Evolutionary conservation across 805 yeast genomes (phyloP), one percentile per base, ranked within the genome.

Genomic region (Teunomyces stri): DNA sequence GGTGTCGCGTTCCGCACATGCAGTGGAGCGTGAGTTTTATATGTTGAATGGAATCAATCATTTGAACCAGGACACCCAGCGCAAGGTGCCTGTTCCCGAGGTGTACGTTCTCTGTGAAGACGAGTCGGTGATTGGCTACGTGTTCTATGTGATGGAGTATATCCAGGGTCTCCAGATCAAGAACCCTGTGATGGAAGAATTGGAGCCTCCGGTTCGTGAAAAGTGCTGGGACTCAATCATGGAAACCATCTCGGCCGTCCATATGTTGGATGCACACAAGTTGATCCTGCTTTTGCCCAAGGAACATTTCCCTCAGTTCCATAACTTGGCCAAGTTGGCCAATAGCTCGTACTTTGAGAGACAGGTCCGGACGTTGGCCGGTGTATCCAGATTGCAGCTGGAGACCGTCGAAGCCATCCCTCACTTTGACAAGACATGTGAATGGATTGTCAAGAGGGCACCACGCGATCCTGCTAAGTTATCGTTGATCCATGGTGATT

Each of bases 71-170:
- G 48, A 52, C 4, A 29, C 43, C 2, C 27, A 16, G 2, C 54
- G 55, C 12, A 51, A 57, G 29, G 81, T 82, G 2, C 85, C 86
- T 0, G 76, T 82, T n/a, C 84, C 86, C 0, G 53, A 68, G 15
- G 79, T 80, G 3, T 67, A 69, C 49, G 50, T 78, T 4, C 64
- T 82, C 33, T 81, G 85, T 61, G 82, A 79, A 52, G 85, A 82
- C 58, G 82, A 78, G 55, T 57, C 70, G 1, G 63, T 78, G 10
- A 62, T 79, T 34, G 86, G 84, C 4, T 71, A 74, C 22, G 82
- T 78, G 4, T 82, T 82, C 56, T 82, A 82, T 53, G 56, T 82
- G 11, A 82, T 82, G 85, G 80, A 80, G 56, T 82, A 76, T 53
- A 69, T 81, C 9, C 68, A 75, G 30, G 87, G 87, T 1, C 65